Conservation (phyloP, 208 protist genomes). For the Leptomonas seymouri region DNA sequence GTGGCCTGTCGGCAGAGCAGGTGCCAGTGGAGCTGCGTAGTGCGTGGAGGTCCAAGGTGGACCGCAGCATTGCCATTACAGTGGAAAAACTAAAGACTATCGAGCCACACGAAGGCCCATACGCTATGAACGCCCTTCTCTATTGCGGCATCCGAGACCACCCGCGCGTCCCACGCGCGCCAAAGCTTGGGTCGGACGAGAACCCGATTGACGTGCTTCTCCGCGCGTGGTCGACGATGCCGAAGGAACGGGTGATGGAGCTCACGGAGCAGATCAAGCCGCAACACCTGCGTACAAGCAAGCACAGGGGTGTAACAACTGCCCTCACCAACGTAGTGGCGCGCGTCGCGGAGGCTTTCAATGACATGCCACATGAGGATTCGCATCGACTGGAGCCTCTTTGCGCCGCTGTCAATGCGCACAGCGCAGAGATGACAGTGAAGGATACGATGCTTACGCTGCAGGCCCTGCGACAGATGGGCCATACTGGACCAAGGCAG, state of each 20-base stretch:
- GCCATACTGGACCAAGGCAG: slow-evolving; percentile 36
- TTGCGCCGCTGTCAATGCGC: slow-evolving; percentile 61
- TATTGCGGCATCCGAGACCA: slow-evolving; percentile 72
- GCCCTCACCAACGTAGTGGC: slow-evolving; percentile 59
- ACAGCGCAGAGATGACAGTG: slow-evolving; percentile 60
- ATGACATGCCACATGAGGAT: slow-evolving; percentile 33
- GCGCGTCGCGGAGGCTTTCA: slow-evolving; percentile 58
- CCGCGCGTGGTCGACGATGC: slow-evolving; percentile 62
- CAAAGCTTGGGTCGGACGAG: slow-evolving; percentile 32
- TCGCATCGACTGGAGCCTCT: slow-evolving; percentile 66
- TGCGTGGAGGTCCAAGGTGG: slow-evolving; percentile 70
- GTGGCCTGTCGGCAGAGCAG: slow-evolving; percentile 35
- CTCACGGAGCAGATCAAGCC: slow-evolving; percentile 77
- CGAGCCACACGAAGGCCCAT: slow-evolving; percentile 66
- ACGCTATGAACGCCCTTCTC: slow-evolving; percentile 79
- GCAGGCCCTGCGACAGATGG: slow-evolving; percentile 61
- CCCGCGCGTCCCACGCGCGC: slow-evolving; percentile 61
- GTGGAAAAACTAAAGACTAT: slow-evolving; percentile 66
- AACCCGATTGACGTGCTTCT: slow-evolving; percentile 87
- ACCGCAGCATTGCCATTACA: slow-evolving; percentile 47
- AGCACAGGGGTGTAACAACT: slow-evolving; percentile 28
- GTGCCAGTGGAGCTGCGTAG: slow-evolving; percentile 53
- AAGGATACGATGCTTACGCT: slow-evolving; percentile 67
- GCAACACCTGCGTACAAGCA: slow-evolving; percentile 47
- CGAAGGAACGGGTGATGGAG: slow-evolving; percentile 78